Conservation (phyloP, 2,329 filamentous ascomycete species). For the Hypocreales sp. region DNA sequence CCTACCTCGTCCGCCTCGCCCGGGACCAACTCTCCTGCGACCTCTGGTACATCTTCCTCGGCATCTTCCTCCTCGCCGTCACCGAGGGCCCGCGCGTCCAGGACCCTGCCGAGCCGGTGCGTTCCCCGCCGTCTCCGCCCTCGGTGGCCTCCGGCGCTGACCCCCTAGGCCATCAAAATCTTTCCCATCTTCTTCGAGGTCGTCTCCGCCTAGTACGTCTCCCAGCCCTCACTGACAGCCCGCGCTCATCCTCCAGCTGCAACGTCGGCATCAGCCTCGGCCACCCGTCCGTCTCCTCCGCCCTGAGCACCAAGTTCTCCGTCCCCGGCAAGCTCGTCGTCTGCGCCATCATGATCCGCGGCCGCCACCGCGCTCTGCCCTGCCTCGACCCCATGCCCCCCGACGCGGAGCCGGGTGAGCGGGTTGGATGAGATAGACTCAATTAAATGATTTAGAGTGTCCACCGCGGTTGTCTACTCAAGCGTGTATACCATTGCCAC, state of each 20-base stretch:
- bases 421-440: too few species aligned
- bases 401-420: too few species aligned
- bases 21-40: slow-evolving; percentile 24
- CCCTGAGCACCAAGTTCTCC: slow-evolving; percentile 15
- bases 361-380: slow-evolving; percentile 19
- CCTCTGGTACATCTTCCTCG: slow-evolving; percentile 24
- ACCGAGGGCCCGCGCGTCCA: slow-evolving; percentile 12
- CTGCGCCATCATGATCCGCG: slow-evolving; percentile 22
- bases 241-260: slow-evolving; percentile 8
- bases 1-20: slow-evolving; percentile 17
- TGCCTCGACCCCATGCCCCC: too few species aligned
- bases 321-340: slow-evolving; percentile 19
- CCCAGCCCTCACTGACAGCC: neutral
- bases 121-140: slow-evolving; percentile 1
- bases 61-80: slow-evolving; percentile 5
- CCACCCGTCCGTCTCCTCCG: slow-evolving; percentile 13
- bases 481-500: too few species aligned
- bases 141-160: neutral
- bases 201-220: slow-evolving; percentile 16
- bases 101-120: slow-evolving; percentile 10
- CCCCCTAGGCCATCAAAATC: slow-evolving; percentile 11
- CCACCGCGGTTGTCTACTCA: too few species aligned
- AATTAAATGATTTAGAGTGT: too few species aligned
- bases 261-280: slow-evolving; percentile 21
- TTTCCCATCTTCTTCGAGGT: slow-evolving; percentile 19